A percentile compares a stretch with the other conserved stretches of the same genome.
These are phyloP conservation scores for Marsdenia floribunda DNA, from an alignment of 257 asterid species.

Conservation along the genomic window DNA sequence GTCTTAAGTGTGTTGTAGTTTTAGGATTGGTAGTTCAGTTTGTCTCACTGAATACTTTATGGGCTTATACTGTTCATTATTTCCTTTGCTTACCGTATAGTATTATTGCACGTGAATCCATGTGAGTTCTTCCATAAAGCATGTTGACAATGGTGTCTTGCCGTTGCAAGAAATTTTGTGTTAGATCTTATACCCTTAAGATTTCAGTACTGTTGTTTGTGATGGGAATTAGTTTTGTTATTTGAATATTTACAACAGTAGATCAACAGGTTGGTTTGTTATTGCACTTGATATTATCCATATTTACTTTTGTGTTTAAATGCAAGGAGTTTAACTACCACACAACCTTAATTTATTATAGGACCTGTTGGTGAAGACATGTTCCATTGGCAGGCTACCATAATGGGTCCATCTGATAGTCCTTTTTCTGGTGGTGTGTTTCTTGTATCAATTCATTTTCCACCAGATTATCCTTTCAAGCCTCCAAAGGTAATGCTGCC, in stretches of 20 bases:
- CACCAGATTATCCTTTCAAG: conserved; percentile 81
- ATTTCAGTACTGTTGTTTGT: neutral
- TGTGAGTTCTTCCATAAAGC: neutral
- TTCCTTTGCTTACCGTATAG: too few relatives aligned
- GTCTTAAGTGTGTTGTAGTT: neutral
- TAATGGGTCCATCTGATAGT: conserved; percentile 77
- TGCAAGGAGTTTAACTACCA: neutral
- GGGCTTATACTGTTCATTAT: neutral
- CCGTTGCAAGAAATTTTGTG: neutral
- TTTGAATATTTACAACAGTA: neutral
- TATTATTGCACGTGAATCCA: neutral
- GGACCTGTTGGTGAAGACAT: conserved; percentile 78
- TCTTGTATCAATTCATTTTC: conserved; percentile 59
- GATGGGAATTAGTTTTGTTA: neutral
- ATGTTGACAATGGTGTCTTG: neutral
- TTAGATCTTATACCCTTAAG: neutral
- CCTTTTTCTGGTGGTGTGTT: conserved; percentile 80
- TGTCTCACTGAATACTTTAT: neutral
- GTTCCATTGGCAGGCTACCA: conserved; percentile 83
- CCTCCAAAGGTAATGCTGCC: conserved; percentile 61
- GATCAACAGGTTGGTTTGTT: neutral
- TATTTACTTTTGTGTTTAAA: neutral
- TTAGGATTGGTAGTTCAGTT: neutral
- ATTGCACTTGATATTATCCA: neutral
- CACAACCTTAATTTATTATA: conserved; percentile 14